Base-by-base conservation (phyloP, 108 stramenopile genomes). In the Cyclotella kingstonii region DNA sequence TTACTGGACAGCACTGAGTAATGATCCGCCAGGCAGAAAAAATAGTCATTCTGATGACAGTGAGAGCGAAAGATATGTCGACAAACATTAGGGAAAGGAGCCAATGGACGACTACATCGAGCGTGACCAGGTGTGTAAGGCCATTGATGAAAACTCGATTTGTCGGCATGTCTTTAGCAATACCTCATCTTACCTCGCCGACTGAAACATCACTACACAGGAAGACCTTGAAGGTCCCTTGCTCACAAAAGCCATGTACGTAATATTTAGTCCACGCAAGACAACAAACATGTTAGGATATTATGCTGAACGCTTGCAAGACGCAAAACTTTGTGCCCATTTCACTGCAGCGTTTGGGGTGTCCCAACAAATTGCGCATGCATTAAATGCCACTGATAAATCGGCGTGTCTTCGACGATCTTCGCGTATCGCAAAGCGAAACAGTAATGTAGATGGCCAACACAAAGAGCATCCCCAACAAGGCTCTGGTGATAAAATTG, bases 241-340 rank as follows among this genome's bases (percentile, higher is more conserved):
- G 26, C 0, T 22, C 14, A 44, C 58, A 15, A 52, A 49, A n/a
- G 47, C 59, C 15, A 66, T 66, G 11, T 36, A 35, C 25, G 59
- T 60, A 14, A 59, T 74, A 33, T 74, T 74, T 29, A 74, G 73
- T 46, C 73, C 73, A 21, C 56, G 73, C 18, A 66, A 66, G 19
- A 48, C 73, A 6, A 47, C 52, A 9, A 39, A 19, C 27, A 66
- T 74, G 54, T 54, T 74, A 25, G 28, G 66, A 41, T 74, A 55
- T 52, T 74, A 74, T 31, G 73, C 73, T 23, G 60, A 74, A 40
- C 45, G 52, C 17, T 54, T 74, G 54, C 34, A 52, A 38, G 60
- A 46, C 12, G 73, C 73, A 40, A 34, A 17, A 7, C 14, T 3
- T 9, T 63, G 42, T 27, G 65, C 66, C 23, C 65, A 66, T 34